Conservation (phyloP, 2,329 filamentous ascomycete genomes). For the Aspergillus pseudoviridinutans region DNA sequence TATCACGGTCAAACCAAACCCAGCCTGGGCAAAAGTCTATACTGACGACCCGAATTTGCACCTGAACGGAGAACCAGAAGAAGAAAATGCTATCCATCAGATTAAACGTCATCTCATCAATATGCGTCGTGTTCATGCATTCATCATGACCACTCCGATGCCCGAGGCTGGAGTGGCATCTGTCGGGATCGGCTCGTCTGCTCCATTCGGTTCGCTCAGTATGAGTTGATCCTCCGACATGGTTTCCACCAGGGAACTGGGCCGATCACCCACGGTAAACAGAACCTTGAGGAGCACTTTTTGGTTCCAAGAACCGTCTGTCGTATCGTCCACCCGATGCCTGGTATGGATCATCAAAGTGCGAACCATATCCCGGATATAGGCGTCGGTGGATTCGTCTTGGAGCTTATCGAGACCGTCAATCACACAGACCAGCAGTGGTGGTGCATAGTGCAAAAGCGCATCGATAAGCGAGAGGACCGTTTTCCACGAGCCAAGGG, state of each 20-base stretch:
- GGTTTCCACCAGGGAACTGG: slow-evolving; percentile 28
- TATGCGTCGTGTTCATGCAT: slow-evolving; percentile 22
- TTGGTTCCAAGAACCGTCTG: slow-evolving; percentile 17
- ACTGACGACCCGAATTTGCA: slow-evolving; percentile 10
- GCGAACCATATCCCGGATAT: slow-evolving; percentile 31
- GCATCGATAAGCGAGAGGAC: slow-evolving; percentile 35
- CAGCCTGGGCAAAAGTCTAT: slow-evolving; percentile 17
- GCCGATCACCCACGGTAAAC: slow-evolving; percentile 32
- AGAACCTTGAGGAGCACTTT: slow-evolving; percentile 33
- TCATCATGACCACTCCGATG: slow-evolving; percentile 29
- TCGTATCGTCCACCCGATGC: slow-evolving; percentile 14
- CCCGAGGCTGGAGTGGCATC: slow-evolving; percentile 25
- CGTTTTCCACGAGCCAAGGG: slow-evolving; percentile 32
- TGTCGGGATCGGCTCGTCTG: slow-evolving; percentile 15
- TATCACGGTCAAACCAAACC: slow-evolving; percentile 14
- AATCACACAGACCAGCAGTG: slow-evolving; percentile 34
- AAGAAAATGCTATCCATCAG: not conserved
- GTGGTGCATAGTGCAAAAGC: slow-evolving; percentile 32
- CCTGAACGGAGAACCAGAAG: slow-evolving; percentile 7
- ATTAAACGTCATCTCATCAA: not conserved
- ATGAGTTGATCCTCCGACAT: slow-evolving; percentile 31
- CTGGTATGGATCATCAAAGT: slow-evolving; percentile 31
- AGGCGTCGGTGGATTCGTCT: slow-evolving; percentile 28
- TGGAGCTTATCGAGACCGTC: slow-evolving; percentile 34
- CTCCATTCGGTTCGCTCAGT: slow-evolving; percentile 22